Base-by-base conservation (phyloP, 2,329 filamentous ascomycete species). In the Curvularia spicifera region DNA sequence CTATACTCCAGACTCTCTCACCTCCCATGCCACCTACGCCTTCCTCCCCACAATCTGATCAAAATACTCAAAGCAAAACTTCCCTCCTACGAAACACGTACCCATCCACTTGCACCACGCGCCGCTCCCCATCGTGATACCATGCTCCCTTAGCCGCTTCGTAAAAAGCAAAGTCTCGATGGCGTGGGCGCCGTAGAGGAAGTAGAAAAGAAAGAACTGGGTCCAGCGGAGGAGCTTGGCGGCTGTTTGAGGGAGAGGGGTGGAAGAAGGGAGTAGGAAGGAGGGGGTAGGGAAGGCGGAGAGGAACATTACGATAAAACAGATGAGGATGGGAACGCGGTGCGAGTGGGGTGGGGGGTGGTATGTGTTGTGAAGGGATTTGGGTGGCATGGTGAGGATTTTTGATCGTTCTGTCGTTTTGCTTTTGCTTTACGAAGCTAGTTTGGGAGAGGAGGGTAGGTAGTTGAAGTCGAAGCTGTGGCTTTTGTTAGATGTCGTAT, bases 51-150 rank as follows among this genome's bases (percentile, higher is more conserved):
- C 66, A 24, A 66, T 49, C 20, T 50, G 29, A 43, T 70, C 68
- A 50, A 71, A 68, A 56, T 70, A 65, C 44, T 64, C 54, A 15
- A 64, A 68, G 39, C 63, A 65, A 45, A 63, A 70, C 51, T 64
- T 57, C 1, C 70, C 67, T 0, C 68, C 67, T 1, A 70, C 53
- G 46, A 67, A 72, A 50, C 70, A 69, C 24, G 68, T 71, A 1
- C 43, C 66, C 24, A 71, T 60, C 68, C 69, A 70, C 51, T 70
- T 65, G 44, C 51, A 65, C 67, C 70, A 70, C 10, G 60, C 56
- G 3, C 35, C 20, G 33, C 67, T 68, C 12, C 50, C 12, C 0
- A 64, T 44, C n/a, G 58, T 49, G 1, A 72, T 57, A 0, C 70
- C 65, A 39, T 67, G 63, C 26, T 56, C 55, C 0, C 44, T 56